phyloP scores from a whole-genome alignment of 1,284 basidiomycete species.

The Athelia psychrophila region DNA sequence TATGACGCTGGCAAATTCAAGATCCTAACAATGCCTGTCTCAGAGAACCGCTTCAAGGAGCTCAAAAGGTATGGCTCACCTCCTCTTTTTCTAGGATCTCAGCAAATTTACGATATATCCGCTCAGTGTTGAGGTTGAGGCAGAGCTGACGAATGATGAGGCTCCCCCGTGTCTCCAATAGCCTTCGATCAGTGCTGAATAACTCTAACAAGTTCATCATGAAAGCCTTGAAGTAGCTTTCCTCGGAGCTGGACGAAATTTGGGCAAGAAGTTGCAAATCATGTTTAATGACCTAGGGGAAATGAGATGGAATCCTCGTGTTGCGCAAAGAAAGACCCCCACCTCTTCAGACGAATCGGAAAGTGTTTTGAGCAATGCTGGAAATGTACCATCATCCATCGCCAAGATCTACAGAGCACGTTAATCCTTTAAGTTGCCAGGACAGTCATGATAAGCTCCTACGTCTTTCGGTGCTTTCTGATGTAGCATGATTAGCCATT shows the following conservation, averaged over 20 bases:
- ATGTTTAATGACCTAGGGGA: constrained; percentile 82
- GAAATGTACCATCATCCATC: constrained; percentile 96
- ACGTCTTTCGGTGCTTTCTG: constrained; percentile 96
- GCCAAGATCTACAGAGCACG: constrained; percentile 70
- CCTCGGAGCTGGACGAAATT: constrained; percentile 92
- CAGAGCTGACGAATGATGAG: constrained; percentile 97
- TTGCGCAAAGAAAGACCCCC: constrained; percentile 7
- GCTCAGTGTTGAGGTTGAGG: constrained; percentile 91
- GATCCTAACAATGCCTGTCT: too few relatives aligned
- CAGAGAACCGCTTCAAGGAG: too few relatives aligned
- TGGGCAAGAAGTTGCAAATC: constrained; percentile 96
- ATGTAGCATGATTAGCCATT: constrained; percentile 99
- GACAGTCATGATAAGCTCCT: constrained; percentile 6
- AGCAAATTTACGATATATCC: constrained; percentile 94
- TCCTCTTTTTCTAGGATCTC: constrained; percentile 98
- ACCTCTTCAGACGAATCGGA: constrained; percentile 97
- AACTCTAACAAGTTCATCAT: constrained; percentile 94
- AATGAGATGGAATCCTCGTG: constrained; percentile 2
- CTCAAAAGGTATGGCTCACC: too few relatives aligned
- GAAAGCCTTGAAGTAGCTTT: constrained; percentile 93
- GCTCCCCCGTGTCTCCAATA: constrained; percentile 92
- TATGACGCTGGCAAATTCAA: constrained; percentile 96
- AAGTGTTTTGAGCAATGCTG: constrained; percentile 91
- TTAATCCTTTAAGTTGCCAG: background rate
- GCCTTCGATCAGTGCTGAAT: constrained; percentile 90